Base-by-base conservation (phyloP, 306 rosid genomes). In the Echinosophora koreensis region DNA sequence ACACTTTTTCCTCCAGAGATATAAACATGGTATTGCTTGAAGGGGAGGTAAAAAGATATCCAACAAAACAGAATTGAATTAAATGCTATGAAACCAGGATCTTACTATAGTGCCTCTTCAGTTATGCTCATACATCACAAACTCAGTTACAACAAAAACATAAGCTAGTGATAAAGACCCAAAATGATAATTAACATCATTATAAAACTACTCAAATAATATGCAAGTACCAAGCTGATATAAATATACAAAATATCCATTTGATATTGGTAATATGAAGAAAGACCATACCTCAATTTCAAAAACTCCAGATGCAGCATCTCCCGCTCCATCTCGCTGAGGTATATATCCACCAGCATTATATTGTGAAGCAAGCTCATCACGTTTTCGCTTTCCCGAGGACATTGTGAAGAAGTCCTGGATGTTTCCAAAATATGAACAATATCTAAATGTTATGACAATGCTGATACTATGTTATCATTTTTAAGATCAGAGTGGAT, bases 251-350 rank as follows among this genome's bases (percentile, higher is more conserved):
- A 63, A 37, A 15, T 56, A 57, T 38, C 37, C 37, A 66, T 14
- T 49, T 50, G 35, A 17, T 52, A 32, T 11, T 66, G 66, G 51
- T 34, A 63, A 38, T 28, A 62, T 27, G 51, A 62, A 66, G 41
- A 37, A 59, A 59, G 28, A 44, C 50, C 49, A 66, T 62, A 93
- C 98, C 91, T 89, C 98, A 76, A 86, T 86, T 82, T 93, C 89
- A 78, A 91, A 86, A 77, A 66, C 46, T 50, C 66, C 82, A 41
- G 89, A 74, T 3, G 83, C 69, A 52, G 84, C 78, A 87, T 89
- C 98, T 84, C 92, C 97, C 50, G 97, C 93, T 82, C 98, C 98
- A 83, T 93, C 98, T 84, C 91, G 97, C 88, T 91, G 97, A 15
- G 98, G 97, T 70, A 89, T 81, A 83, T 84, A 87, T 63, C 93